Percentiles rank a stretch among this genome's conserved stretches.
Evolutionary conservation across 2,329 filamentous ascomycete species (phyloP).

Genomic region (Pseudogymnoascus sp.): DNA sequence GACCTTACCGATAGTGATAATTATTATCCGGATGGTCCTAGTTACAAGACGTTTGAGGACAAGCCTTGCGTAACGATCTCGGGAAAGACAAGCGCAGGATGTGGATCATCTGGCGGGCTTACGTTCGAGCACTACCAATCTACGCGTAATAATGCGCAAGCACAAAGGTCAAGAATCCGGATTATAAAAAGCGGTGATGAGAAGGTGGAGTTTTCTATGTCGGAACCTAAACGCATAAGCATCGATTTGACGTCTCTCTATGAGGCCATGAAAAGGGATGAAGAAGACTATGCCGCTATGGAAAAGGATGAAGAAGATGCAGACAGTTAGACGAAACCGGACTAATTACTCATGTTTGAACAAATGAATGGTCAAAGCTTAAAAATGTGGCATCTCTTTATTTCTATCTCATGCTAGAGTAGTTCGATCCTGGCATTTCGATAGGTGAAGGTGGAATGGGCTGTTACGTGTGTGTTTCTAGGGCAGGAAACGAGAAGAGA

Average conservation of each 20-base stretch:
- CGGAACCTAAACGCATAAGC: neutral
- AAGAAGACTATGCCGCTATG: neutral
- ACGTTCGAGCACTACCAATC: neutral
- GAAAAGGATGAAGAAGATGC: neutral
- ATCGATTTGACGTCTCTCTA: neutral
- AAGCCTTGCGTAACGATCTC: constrained; percentile 11
- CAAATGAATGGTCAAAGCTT: neutral
- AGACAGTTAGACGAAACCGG: no score
- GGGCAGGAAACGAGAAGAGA: neutral
- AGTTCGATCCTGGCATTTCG: no score
- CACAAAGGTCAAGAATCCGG: neutral
- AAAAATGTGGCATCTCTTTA: no score
- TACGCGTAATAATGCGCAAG: neutral
- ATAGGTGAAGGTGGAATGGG: no score
- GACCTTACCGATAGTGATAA: neutral
- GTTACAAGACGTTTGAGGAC: constrained; percentile 8
- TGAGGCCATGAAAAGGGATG: neutral
- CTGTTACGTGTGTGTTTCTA: neutral
- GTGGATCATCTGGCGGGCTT: constrained; percentile 4
- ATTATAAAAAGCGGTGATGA: constrained; percentile 7
- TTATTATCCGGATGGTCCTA: neutral
- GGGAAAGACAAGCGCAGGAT: constrained; percentile 7
- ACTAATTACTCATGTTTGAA: neutral
- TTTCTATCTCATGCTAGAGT: no score
- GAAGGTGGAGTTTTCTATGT: constrained; percentile 11